Evolutionary conservation across 2,329 filamentous ascomycete genomes (phyloP).

Genomic region (Trichoderma sp.): DNA sequence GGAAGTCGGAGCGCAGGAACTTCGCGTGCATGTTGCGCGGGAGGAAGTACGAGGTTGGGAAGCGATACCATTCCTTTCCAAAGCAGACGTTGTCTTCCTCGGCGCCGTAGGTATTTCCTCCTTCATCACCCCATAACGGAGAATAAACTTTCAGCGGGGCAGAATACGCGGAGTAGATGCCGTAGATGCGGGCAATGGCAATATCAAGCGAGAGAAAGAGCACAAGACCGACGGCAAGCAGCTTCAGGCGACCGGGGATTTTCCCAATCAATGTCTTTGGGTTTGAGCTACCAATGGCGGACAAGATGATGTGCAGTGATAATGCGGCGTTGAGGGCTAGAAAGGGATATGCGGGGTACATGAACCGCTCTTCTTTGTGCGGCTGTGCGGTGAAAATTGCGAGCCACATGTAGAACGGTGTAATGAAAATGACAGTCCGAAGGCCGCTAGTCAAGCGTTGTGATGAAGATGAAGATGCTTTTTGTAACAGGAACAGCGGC

Average conservation of each 20-base stretch:
- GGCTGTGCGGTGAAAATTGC: slow-evolving; percentile 87
- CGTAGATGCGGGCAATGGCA: slow-evolving; percentile 71
- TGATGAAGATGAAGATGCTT: slow-evolving; percentile 61
- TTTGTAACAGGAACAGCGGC: slow-evolving; percentile 75
- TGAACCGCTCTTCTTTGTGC: slow-evolving; percentile 97
- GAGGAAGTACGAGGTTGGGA: slow-evolving; percentile 89
- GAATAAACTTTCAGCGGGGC: slow-evolving; percentile 74
- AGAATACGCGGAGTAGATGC: slow-evolving; percentile 77
- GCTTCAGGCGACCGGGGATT: slow-evolving; percentile 74
- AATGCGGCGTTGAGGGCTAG: slow-evolving; percentile 86
- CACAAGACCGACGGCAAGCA: slow-evolving; percentile 61
- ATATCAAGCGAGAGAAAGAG: slow-evolving; percentile 66
- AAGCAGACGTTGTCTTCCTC: slow-evolving; percentile 73
- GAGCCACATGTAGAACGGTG: slow-evolving; percentile 94
- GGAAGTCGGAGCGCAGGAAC: slow-evolving; percentile 89
- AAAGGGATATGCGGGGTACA: slow-evolving; percentile 95
- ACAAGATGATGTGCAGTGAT: slow-evolving; percentile 76
- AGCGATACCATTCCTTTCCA: slow-evolving; percentile 98
- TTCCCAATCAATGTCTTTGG: slow-evolving; percentile 67
- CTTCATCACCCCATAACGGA: slow-evolving; percentile 60
- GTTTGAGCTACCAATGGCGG: slow-evolving; percentile 70
- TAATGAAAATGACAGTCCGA: slow-evolving; percentile 74
- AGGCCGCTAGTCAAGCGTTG: slow-evolving; percentile 69
- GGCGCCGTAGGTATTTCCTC: slow-evolving; percentile 53
- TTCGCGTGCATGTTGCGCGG: slow-evolving; percentile 82